phyloP scores from a whole-genome alignment of 441 rosid species.

The Geranium incanum region DNA sequence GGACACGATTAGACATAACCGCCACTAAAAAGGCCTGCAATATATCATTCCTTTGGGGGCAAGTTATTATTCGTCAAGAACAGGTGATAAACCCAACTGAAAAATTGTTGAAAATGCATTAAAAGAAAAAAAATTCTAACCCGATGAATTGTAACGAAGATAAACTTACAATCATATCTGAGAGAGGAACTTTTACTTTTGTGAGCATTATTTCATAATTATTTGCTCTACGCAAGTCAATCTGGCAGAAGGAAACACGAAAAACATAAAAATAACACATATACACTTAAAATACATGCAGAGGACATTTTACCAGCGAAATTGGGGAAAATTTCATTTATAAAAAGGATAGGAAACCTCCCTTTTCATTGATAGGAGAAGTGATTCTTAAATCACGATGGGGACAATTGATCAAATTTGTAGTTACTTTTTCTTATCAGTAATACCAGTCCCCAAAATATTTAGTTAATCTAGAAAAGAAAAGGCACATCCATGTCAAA shows the following conservation, averaged over 20 bases:
- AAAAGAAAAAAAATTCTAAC: neutral
- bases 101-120: neutral
- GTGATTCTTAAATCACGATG: neutral
- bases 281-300: neutral
- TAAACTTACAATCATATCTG: slow-evolving; percentile 84
- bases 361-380: neutral
- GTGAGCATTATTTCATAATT: slow-evolving; percentile 98
- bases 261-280: slow-evolving; percentile 1
- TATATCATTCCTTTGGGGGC: neutral
- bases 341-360: neutral
- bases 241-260: slow-evolving; percentile 40
- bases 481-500: neutral
- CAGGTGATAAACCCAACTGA: neutral
- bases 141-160: slow-evolving; percentile 5
- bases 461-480: neutral
- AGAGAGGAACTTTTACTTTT: slow-evolving; percentile 85
- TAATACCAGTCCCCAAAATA: no score
- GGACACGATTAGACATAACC: slow-evolving; percentile 14
- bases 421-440: no score
- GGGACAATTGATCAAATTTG: neutral
- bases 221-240: slow-evolving; percentile 94
- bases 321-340: no score
- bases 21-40: neutral
- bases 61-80: neutral
- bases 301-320: neutral